phyloP scores from a whole-genome alignment of 768 basidiomycete genomes.

The Rhodotorula toruloides region DNA sequence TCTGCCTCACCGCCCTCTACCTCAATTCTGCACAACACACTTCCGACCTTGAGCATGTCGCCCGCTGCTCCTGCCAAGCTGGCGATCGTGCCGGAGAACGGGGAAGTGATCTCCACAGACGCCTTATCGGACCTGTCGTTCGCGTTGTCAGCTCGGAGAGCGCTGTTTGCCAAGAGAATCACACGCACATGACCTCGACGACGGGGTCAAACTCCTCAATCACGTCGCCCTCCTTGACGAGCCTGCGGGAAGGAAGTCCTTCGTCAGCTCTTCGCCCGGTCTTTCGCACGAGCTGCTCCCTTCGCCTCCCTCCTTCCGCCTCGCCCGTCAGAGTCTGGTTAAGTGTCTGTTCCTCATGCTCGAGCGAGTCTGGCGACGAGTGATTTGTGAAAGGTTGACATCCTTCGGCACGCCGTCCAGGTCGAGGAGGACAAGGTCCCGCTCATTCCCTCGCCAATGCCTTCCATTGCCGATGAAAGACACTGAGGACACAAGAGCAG shows the following conservation, averaged over 20 bases:
- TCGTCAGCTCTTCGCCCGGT: neutral
- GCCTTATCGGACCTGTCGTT: conserved; percentile 72
- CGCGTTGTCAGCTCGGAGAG: neutral
- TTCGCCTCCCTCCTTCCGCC: too few relatives aligned
- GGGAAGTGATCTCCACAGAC: conserved; percentile 82
- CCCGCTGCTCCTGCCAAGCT: conserved; percentile 72
- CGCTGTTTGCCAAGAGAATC: neutral
- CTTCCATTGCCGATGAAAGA: neutral
- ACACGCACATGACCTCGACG: conserved; percentile 59
- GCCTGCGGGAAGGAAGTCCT: conserved; percentile 52
- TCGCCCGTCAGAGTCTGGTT: too few relatives aligned
- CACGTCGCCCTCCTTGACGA: conserved; percentile 53
- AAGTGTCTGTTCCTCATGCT: neutral
- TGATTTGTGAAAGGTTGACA: too few relatives aligned
- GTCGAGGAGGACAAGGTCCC: too few relatives aligned
- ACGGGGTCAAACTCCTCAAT: conserved; percentile 62
- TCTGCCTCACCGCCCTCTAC: conserved; percentile 45
- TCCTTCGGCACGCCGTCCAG: too few relatives aligned
- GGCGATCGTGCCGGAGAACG: conserved; percentile 69
- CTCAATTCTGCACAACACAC: conserved; percentile 68
- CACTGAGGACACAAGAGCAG: neutral
- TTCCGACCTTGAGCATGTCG: conserved; percentile 68
- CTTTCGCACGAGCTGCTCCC: too few relatives aligned
- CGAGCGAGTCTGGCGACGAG: too few relatives aligned
- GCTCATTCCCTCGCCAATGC: too few relatives aligned